A percentile compares a stretch with the other conserved stretches of the same genome.
Evolutionary conservation across 1,284 basidiomycete species (phyloP).

Genomic region (Singerocomus inundabilis): DNA sequence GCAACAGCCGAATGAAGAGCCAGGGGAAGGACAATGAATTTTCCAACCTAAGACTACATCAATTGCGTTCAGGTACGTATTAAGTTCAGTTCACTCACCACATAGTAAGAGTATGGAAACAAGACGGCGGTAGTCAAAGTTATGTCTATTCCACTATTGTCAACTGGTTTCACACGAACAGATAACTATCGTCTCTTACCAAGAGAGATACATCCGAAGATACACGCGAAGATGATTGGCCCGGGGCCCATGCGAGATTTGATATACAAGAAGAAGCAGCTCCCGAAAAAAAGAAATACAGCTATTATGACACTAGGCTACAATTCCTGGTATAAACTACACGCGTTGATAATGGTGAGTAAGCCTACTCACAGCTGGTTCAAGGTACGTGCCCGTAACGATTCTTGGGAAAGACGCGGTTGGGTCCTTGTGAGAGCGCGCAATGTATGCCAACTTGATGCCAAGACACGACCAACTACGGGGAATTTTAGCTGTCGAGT

Average conservation of each 20-base stretch:
- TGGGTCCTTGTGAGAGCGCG: conserved; percentile 48
- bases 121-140: conserved; percentile 57
- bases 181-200: conserved; percentile 35
- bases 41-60: conserved; percentile 41
- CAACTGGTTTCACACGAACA: background rate
- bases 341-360: background rate
- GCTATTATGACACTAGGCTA: conserved; percentile 62
- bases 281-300: conserved; percentile 67
- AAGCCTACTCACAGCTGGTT: conserved; percentile 48
- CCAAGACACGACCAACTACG: conserved; percentile 67
- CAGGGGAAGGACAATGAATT: conserved; percentile 58
- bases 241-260: conserved; percentile 64
- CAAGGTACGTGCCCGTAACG: conserved; percentile 55
- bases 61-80: background rate
- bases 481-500: conserved; percentile 1
- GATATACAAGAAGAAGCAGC: conserved; percentile 59
- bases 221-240: conserved; percentile 57
- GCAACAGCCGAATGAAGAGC: conserved; percentile 60
- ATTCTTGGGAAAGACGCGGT: conserved; percentile 39
- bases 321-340: background rate
- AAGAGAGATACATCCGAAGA: conserved; percentile 59
- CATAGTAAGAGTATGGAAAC: conserved; percentile 68
- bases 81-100: conserved; percentile 31
- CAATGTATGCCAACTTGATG: conserved; percentile 60
- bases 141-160: conserved; percentile 45